Evolutionary conservation across 2,329 filamentous ascomycete genomes (phyloP).

Genomic region (Aureobasidium leucospermi): DNA sequence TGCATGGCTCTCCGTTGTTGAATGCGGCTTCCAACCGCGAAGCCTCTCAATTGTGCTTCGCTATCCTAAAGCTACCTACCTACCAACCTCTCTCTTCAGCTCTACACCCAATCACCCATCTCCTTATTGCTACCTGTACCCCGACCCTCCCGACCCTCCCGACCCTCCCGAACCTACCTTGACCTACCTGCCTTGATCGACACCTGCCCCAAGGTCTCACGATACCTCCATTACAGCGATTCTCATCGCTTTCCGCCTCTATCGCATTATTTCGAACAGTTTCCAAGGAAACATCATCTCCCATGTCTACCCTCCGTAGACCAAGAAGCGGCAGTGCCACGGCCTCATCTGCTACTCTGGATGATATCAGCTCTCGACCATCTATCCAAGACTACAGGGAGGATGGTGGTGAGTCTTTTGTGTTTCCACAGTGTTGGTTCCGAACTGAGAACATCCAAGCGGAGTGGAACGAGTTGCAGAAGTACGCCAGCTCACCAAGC

Average conservation of each 20-base stretch:
- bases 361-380: not conserved
- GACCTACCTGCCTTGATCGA: not conserved
- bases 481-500: not conserved
- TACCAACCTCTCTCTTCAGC: not conserved
- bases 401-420: not conserved
- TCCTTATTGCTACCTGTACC: not conserved
- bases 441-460: not conserved
- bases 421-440: not conserved
- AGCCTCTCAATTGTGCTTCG: not conserved
- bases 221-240: not conserved
- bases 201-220: not conserved
- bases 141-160: too few relatives aligned
- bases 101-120: not conserved
- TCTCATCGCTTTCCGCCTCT: not conserved
- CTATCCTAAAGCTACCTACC: not conserved
- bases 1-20: not conserved
- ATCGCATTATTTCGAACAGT: not conserved
- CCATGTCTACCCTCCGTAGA: not conserved
- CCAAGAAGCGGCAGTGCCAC: not conserved
- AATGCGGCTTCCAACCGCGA: not conserved
- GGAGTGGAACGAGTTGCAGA: not conserved
- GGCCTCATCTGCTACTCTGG: not conserved
- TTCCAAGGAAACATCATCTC: not conserved
- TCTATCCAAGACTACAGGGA: not conserved
- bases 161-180: not conserved